Conservation (phyloP, 176 grass and related monocot genomes). For the Hyparrhenia diplandra region DNA sequence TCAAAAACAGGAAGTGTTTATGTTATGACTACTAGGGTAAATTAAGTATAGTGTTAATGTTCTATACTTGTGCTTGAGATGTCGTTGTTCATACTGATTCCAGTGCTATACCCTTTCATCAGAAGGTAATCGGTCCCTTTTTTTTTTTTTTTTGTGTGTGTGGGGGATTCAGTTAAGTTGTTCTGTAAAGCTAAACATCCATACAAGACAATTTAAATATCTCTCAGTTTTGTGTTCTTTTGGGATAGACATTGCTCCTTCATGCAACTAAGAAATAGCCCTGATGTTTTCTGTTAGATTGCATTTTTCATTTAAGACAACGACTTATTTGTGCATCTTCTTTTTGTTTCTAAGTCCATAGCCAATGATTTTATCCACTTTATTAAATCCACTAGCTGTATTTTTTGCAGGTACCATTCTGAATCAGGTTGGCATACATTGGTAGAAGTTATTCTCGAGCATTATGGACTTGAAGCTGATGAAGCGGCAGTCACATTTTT, state of each 20-base stretch:
- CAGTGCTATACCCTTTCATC: too few relatives aligned
- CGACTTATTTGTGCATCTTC: background rate
- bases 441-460: conserved; percentile 73
- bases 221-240: too few relatives aligned
- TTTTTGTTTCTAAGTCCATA: conserved; percentile 5
- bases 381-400: conserved; percentile 22
- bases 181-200: too few relatives aligned
- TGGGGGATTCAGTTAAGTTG: too few relatives aligned
- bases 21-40: background rate
- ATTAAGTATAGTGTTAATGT: background rate
- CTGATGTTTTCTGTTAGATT: too few relatives aligned
- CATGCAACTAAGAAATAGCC: too few relatives aligned
- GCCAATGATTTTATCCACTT: background rate
- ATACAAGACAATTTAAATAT: too few relatives aligned
- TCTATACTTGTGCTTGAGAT: background rate
- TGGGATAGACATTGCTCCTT: too few relatives aligned
- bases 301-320: background rate
- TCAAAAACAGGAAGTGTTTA: too few relatives aligned
- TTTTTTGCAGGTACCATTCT: conserved; percentile 82
- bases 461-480: conserved; percentile 80
- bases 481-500: conserved; percentile 79
- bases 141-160: too few relatives aligned
- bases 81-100: background rate
- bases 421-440: conserved; percentile 78
- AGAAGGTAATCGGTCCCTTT: too few relatives aligned